Percentiles rank a stretch among this genome's conserved stretches.
Conservation (phyloP, 164 flowering plant genomes). For the Chimonanthus salicifolius region DNA sequence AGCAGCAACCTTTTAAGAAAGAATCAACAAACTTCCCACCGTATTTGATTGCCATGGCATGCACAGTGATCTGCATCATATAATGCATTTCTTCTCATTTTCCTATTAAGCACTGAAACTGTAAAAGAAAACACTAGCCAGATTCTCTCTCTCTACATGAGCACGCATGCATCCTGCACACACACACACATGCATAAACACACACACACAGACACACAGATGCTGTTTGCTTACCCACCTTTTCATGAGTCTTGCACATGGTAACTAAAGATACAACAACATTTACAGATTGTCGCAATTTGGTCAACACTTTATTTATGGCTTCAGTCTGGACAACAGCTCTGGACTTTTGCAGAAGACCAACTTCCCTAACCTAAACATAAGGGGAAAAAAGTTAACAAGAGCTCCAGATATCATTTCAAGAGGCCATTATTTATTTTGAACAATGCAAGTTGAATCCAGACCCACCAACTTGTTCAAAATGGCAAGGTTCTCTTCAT, state of each 20-base stretch:
- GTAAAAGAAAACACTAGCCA: not conserved
- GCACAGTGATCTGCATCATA: constrained; percentile 48
- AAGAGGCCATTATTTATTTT: not conserved
- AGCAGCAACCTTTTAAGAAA: constrained; percentile 63
- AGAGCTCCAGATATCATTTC: not conserved
- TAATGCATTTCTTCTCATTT: not conserved
- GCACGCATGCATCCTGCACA: not conserved
- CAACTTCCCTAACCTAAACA: constrained; percentile 58
- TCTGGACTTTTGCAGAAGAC: constrained; percentile 29
- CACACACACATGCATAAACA: not conserved
- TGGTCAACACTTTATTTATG: constrained; percentile 33
- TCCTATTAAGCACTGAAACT: not conserved
- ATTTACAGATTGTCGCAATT: constrained; percentile 48
- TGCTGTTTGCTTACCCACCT: constrained; percentile 35
- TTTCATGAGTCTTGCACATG: constrained; percentile 63
- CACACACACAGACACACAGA: not conserved
- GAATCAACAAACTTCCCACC: constrained; percentile 81
- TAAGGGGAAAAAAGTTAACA: constrained; percentile 2
- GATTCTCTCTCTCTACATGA: not conserved
- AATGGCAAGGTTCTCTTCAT: constrained; percentile 56
- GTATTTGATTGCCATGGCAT: constrained; percentile 71
- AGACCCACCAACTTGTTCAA: constrained; percentile 60
- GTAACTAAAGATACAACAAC: constrained; percentile 66
- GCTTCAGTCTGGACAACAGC: constrained; percentile 30
- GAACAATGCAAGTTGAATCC: not conserved